These are phyloP conservation scores for Lactifluus rugatus DNA, from an alignment of 768 basidiomycete species.

Conservation along the genomic window DNA sequence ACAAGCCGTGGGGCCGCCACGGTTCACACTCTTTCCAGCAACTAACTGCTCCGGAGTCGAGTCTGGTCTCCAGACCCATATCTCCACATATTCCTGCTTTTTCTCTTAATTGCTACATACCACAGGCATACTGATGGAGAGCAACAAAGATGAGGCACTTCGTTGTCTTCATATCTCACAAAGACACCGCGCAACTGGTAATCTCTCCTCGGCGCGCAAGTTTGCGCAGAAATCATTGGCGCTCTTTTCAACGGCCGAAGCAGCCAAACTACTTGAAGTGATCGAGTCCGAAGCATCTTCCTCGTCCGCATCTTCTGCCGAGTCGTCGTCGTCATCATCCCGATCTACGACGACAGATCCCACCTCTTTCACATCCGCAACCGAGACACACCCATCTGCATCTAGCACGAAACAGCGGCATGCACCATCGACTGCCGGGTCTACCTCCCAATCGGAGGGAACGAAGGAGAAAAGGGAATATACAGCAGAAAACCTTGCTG, in stretches of 20 bases:
- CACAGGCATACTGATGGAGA: constrained; percentile 43
- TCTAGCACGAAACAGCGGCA: constrained; percentile 59
- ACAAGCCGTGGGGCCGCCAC: neutral
- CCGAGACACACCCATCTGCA: constrained; percentile 69
- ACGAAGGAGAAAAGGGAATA: constrained; percentile 47
- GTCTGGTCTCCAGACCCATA: neutral
- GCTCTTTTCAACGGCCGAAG: constrained; percentile 74
- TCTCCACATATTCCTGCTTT: neutral
- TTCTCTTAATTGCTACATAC: neutral
- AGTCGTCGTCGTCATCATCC: constrained; percentile 31
- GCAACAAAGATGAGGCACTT: constrained; percentile 85
- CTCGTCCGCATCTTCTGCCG: constrained; percentile 23
- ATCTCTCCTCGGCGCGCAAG: constrained; percentile 70
- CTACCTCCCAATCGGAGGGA: constrained; percentile 32
- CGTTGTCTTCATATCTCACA: constrained; percentile 74
- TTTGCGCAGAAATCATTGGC: constrained; percentile 84
- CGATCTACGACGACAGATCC: constrained; percentile 28
- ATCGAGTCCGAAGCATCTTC: constrained; percentile 49
- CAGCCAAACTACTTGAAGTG: constrained; percentile 50
- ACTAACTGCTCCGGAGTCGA: neutral
- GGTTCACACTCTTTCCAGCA: neutral
- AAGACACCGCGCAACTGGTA: constrained; percentile 60
- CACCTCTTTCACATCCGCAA: constrained; percentile 37
- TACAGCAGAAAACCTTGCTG: constrained; percentile 69
- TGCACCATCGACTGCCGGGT: constrained; percentile 35